Conservation (phyloP, 768 basidiomycete species). For the Mycena galericulata region DNA sequence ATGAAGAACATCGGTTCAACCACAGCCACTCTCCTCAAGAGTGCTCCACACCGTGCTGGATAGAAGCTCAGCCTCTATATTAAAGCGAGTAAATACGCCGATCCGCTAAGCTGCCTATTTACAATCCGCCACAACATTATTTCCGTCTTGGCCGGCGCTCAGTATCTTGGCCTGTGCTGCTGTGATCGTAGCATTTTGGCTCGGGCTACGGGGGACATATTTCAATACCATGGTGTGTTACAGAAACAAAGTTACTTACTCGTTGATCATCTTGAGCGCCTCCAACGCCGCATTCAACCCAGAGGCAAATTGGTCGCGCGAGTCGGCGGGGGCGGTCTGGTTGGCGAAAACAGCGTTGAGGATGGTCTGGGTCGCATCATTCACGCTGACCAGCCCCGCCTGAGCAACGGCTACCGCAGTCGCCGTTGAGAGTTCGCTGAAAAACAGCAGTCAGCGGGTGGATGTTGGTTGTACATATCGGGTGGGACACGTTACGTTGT, state of each 20-base stretch:
- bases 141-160: too few species aligned
- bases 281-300: constrained; percentile 38
- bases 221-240: too few species aligned
- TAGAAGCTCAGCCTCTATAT: too few species aligned
- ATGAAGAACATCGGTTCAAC: constrained; percentile 53
- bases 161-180: too few species aligned
- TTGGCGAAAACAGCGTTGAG: constrained; percentile 37
- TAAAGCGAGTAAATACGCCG: too few species aligned
- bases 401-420: constrained; percentile 38
- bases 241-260: constrained; percentile 29
- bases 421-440: constrained; percentile 39
- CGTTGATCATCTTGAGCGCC: constrained; percentile 40
- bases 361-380: constrained; percentile 41
- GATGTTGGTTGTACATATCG: too few species aligned
- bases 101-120: too few species aligned
- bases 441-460: neutral
- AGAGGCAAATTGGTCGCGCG: constrained; percentile 37
- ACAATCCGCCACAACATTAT: too few species aligned
- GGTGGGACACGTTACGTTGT: constrained; percentile 7
- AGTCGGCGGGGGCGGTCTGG: constrained; percentile 37
- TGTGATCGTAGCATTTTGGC: too few species aligned
- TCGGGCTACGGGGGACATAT: too few species aligned
- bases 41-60: constrained; percentile 44
- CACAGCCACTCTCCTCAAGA: constrained; percentile 42
- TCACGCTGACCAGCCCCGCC: constrained; percentile 38